Evolutionary conservation across 345 rosid species (phyloP).

Genomic region (Rhodamnia rubescens): DNA sequence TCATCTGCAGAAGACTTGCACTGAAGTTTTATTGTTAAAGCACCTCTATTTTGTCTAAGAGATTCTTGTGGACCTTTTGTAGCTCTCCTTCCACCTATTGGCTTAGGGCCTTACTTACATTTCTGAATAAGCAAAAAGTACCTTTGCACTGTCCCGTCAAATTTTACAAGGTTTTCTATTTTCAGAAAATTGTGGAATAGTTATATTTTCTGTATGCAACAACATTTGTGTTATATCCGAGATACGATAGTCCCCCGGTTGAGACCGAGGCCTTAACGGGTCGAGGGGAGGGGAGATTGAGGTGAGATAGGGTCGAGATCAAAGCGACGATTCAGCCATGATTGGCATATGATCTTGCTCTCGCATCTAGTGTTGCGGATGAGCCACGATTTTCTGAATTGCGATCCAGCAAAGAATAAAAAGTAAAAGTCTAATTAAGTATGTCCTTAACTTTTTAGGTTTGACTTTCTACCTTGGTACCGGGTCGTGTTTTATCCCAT

Average conservation of each 20-base stretch:
- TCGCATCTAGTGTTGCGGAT: too few species aligned
- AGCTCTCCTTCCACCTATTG: background rate
- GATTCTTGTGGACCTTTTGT: background rate
- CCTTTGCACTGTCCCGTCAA: background rate
- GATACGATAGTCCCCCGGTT: background rate
- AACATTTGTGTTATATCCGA: background rate
- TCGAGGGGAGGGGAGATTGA: too few species aligned
- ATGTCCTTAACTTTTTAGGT: background rate
- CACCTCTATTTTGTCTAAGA: background rate
- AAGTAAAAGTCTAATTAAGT: background rate
- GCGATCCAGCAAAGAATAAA: background rate
- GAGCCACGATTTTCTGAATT: too few species aligned
- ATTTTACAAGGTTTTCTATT: background rate
- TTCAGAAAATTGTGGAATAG: background rate
- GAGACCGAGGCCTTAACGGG: too few species aligned
- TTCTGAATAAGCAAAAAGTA: background rate
- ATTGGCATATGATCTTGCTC: too few species aligned
- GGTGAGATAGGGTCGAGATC: too few species aligned
- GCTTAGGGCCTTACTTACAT: background rate
- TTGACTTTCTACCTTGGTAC: background rate
- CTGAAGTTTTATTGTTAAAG: background rate
- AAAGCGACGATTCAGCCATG: too few species aligned
- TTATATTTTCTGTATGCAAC: background rate
- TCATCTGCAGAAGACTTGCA: too few species aligned
- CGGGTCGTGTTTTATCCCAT: background rate